These are phyloP conservation scores for Hsuehochloa calcarea DNA, from an alignment of 176 grass and related monocot species.

Conservation along the genomic window DNA sequence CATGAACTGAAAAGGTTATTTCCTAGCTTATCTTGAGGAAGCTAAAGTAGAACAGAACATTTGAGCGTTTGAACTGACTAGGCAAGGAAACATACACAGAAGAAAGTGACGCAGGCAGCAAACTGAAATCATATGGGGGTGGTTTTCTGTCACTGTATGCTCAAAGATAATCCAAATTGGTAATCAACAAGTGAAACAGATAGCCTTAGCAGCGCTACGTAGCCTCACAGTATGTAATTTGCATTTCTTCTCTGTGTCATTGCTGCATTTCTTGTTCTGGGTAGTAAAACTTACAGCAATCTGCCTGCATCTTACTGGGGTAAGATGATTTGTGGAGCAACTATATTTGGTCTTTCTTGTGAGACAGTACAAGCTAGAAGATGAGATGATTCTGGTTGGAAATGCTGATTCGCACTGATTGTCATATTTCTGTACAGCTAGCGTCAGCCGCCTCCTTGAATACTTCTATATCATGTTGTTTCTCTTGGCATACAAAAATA, in stretches of 20 bases:
- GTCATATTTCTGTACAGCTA: neutral
- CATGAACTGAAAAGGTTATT: constrained; percentile 46
- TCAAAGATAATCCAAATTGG: neutral
- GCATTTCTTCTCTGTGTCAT: neutral
- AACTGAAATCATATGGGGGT: neutral
- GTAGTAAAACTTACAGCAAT: neutral
- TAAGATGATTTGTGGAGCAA: neutral
- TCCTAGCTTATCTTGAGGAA: constrained; percentile 53
- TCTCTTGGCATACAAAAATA: neutral
- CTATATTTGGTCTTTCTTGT: neutral
- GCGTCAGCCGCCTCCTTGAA: neutral
- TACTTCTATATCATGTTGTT: constrained; percentile 1
- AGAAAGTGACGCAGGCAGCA: neutral
- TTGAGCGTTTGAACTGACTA: neutral
- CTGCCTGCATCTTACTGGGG: neutral
- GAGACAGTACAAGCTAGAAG: neutral
- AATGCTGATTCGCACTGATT: neutral
- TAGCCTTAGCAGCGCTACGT: neutral
- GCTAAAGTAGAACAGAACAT: constrained; percentile 21
- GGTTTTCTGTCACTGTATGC: neutral
- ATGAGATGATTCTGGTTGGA: neutral
- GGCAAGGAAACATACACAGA: neutral
- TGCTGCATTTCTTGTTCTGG: neutral
- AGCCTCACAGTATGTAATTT: neutral
- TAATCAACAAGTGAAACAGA: neutral